These are phyloP conservation scores for Elsinoe perseae DNA, from an alignment of 2,329 filamentous ascomycete species.

Conservation along the genomic window DNA sequence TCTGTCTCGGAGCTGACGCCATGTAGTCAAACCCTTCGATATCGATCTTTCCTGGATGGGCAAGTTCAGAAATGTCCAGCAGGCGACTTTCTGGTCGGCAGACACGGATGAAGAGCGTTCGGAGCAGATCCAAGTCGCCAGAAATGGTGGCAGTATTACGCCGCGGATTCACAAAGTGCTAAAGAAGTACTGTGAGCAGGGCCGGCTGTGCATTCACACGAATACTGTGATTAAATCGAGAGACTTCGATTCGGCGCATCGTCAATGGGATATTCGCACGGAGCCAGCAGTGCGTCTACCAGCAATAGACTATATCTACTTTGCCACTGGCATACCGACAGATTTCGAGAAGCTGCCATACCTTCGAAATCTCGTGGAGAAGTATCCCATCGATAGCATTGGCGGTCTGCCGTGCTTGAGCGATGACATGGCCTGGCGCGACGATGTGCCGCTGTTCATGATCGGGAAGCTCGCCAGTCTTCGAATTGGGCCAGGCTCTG, in stretches of 20 bases:
- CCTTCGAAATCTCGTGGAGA: conserved; percentile 50
- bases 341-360: conserved; percentile 55
- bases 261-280: conserved; percentile 48
- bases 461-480: conserved; percentile 61
- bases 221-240: conserved; percentile 50
- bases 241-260: conserved; percentile 40
- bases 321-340: conserved; percentile 63
- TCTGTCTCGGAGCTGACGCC: not conserved
- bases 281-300: conserved; percentile 45
- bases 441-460: conserved; percentile 65
- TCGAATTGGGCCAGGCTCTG: conserved; percentile 62
- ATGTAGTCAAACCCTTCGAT: conserved; percentile 66
- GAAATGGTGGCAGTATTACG: conserved; percentile 70
- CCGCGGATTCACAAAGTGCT: conserved; percentile 60
- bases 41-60: conserved; percentile 71
- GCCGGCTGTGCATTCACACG: conserved; percentile 49
- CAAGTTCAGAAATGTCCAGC: conserved; percentile 71
- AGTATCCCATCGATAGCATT: conserved; percentile 54
- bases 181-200: conserved; percentile 49
- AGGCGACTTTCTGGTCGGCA: conserved; percentile 69
- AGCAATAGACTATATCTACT: conserved; percentile 60
- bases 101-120: conserved; percentile 63
- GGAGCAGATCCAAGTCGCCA: conserved; percentile 56
- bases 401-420: conserved; percentile 66
- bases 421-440: conserved; percentile 67